Base-by-base conservation (phyloP, 192 early-diverging fungal species). In the Coemansia sp. region DNA sequence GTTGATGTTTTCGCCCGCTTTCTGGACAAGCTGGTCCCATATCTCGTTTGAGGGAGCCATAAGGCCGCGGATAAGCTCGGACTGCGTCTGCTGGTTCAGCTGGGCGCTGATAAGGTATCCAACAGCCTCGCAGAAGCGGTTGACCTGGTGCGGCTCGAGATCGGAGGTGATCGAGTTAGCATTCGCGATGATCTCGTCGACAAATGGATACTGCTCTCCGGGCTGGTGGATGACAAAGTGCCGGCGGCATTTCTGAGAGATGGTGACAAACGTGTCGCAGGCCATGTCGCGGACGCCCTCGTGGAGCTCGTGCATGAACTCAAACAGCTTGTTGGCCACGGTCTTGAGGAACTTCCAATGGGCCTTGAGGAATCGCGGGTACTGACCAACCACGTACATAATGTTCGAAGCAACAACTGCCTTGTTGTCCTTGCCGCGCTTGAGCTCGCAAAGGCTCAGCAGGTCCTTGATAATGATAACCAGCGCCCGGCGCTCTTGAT, bases 331-430 rank as follows among this genome's bases (percentile, higher is more conserved):
- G 90, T 98, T 99, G 62, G 97, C 95, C 11, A 99, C 97, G 1
- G 97, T 99, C 88, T 99, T 99, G 75, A 99, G 86, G 85, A 99
- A 99, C 82, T 97, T 97, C 97, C 97, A 99, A 70, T 99, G 97
- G 3, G 95, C 94, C 71, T 98, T 99, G 65, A 99, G 85, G 85
- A 99, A 99, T n/a, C 97, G 90, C 53, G 97, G 97, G 72, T 99
- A 99, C 82, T 99, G 97, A 18, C 97, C 97, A n/a, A 99, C 97
- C 65, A 97, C 93, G 69, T 99, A 99, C 97, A 99, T 99, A 63
- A 99, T 99, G 77, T 99, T 98, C 30, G 95, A 94, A 0, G 97
- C 97, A 19, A 98, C 95, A 27, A 99, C 93, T 6, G 97, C 97
- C 84, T 99, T 99, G 84, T 99, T 99, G 67, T 98, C 97, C 84